A percentile compares a stretch with the other conserved stretches of the same genome.
These are phyloP conservation scores for Geotrichum phurueaensis DNA, from an alignment of 1,139 yeast genomes.

Conservation along the genomic window DNA sequence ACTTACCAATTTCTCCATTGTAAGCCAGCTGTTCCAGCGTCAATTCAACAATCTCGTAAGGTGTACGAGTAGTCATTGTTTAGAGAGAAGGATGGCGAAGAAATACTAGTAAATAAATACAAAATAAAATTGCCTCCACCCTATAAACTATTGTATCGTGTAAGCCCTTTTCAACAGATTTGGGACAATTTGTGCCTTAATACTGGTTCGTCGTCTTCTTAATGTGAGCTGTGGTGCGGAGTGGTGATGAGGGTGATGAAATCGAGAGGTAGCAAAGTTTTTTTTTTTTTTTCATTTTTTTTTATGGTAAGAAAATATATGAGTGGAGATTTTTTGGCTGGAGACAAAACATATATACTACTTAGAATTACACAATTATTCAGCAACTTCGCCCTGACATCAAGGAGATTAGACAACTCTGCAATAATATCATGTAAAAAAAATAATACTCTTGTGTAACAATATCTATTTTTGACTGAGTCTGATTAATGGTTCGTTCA, in stretches of 20 bases:
- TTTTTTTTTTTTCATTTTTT: background rate
- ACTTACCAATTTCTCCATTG: slow-evolving; percentile 34
- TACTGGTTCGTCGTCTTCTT: background rate
- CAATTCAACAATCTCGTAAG: slow-evolving; percentile 31
- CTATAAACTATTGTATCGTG: background rate
- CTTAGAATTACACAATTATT: too few species aligned
- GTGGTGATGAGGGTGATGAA: background rate
- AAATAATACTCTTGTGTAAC: too few species aligned
- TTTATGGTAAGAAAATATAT: background rate
- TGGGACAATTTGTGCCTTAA: background rate
- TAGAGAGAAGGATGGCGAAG: background rate
- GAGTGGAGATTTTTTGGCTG: background rate
- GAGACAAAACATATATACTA: too few species aligned
- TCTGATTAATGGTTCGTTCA: too few species aligned
- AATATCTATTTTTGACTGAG: too few species aligned
- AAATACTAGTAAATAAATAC: background rate
- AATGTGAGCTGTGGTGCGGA: background rate
- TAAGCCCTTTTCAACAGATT: background rate
- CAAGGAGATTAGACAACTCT: too few species aligned
- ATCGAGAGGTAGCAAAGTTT: background rate
- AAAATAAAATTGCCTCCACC: background rate
- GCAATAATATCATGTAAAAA: too few species aligned
- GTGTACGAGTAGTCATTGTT: slow-evolving; percentile 23
- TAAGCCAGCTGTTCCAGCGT: slow-evolving; percentile 32
- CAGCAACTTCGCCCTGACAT: too few species aligned